phyloP scores from a whole-genome alignment of 2,329 filamentous ascomycete species.

The Beauveria australis region DNA sequence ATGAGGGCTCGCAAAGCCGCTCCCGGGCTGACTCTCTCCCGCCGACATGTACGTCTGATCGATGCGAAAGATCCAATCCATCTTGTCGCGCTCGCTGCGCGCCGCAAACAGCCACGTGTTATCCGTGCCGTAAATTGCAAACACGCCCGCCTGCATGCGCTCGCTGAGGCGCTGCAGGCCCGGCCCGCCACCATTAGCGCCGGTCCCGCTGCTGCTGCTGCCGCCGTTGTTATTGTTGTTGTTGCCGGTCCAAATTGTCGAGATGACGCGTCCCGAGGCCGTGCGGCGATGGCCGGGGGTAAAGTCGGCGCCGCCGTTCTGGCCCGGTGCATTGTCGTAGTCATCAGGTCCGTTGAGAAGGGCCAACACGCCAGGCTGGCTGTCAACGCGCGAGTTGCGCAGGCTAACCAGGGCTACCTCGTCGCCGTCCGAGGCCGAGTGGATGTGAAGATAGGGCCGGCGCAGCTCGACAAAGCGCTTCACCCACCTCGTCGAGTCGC shows the following conservation, averaged over 20 bases:
- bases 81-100: slow-evolving; percentile 81
- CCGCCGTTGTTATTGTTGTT: slow-evolving; percentile 29
- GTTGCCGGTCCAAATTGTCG: slow-evolving; percentile 48
- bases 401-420: slow-evolving; percentile 86
- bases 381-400: slow-evolving; percentile 83
- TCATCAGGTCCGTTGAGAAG: slow-evolving; percentile 52
- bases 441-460: slow-evolving; percentile 84
- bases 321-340: slow-evolving; percentile 26
- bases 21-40: slow-evolving; percentile 32
- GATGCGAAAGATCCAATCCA: slow-evolving; percentile 93
- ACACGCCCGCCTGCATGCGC: slow-evolving; percentile 63
- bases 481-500: slow-evolving; percentile 75
- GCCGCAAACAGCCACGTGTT: slow-evolving; percentile 95
- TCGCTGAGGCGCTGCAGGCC: slow-evolving; percentile 48
- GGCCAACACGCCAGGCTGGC: slow-evolving; percentile 77
- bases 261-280: slow-evolving; percentile 43
- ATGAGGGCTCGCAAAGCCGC: slow-evolving; percentile 28
- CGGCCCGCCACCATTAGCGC: slow-evolving; percentile 15
- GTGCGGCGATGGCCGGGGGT: slow-evolving; percentile 41
- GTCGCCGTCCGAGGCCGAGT: slow-evolving; percentile 77
- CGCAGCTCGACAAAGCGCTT: slow-evolving; percentile 89
- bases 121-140: slow-evolving; percentile 87
- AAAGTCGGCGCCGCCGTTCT: slow-evolving; percentile 28
- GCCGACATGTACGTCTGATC: slow-evolving; percentile 65
- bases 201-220: slow-evolving; percentile 17